Base-by-base conservation (phyloP, 2,329 filamentous ascomycete species). In the Leptographium procerum region DNA sequence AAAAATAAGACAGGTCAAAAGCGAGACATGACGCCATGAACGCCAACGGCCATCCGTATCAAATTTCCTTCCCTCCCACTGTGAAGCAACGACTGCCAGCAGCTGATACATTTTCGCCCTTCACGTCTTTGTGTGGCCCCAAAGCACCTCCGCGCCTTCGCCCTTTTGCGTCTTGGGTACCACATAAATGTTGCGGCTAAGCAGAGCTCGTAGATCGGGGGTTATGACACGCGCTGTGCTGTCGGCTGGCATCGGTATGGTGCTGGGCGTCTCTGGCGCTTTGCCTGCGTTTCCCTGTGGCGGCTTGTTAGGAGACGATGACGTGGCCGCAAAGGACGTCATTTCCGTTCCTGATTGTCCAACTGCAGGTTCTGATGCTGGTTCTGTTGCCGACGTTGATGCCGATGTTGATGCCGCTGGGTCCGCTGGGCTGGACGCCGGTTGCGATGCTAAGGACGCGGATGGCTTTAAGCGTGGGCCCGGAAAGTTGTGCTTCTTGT, bases 401-500 rank as follows among this genome's bases (percentile, higher is more conserved):
- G 56, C 31, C 11, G 52, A 19, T 7, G 51, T 47, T 28, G 60
- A 33, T 0, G 56, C 16, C 6, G 43, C n/a, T 13, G 43, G n/a
- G 16, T 3, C 26, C n/a, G 8, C 19, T 24, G 53, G 28, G 5
- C 3, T 9, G 28, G 40, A 11, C 10, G 40, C n/a, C 6, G 43
- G n/a, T 3, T 50, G 24, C 22, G 54, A 24, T 13, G 52, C 45
- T 26, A 59, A 40, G 0, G 57, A 8, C 8, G 34, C 19, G 13
- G 45, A 24, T 19, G 58, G 13, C 59, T 57, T 59, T 14, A 52
- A n/a, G 22, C 73, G 68, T 59, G 79, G 83, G 0, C 77, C 74
- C 0, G 91, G 91, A 65, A 96, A 95, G 67, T 89, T 91, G 56
- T 86, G 79, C 71, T 94, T 95, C 74, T 94, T 92, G 71, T 99